Evolutionary conservation across 2,329 filamentous ascomycete species (phyloP), one percentile per base, ranked within the genome.

Genomic region (Fusarium newnesense): DNA sequence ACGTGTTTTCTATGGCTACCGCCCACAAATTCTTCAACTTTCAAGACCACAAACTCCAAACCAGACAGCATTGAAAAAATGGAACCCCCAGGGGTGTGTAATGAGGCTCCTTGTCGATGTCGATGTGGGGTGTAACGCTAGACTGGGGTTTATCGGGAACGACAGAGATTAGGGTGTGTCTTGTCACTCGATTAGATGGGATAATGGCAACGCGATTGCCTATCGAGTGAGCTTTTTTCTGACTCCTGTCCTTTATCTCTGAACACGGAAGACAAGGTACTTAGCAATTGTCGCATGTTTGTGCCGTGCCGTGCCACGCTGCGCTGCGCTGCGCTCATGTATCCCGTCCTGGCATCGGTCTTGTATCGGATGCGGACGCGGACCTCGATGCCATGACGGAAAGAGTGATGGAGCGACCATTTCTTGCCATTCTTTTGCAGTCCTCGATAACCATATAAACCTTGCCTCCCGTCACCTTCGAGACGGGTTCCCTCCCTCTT

Each of bases 101-200:
- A 46, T 59, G 54, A 69, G 60, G 53, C 57, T 58, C 56, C 60
- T 63, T 44, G 37, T 56, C 49, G 21, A 56, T 53, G 52, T 46
- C 40, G 40, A 49, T 70, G 69, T 67, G 69, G 69, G 69, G 70
- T 72, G 70, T 61, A 57, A 40, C 62, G 47, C 56, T 73, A 54
- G 50, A 36, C 64, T 67, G 71, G 71, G 72, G 72, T 74, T 72
- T 74, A 74, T 74, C 71, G 60, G 72, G 68, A 74, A 74, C 67
- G 40, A 72, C 64, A 68, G 47, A 74, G 72, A 74, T 74, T 74
- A 47, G 65, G 64, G 64, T 62, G 54, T 68, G 65, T 68, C 59
- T 63, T 66, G 71, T 64, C 71, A 72, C 71, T 69, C 71, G 65
- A 74, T 74, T 73, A 72, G 72, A 74, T 74, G 72, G 67, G 72